Percentiles rank a stretch among this genome's conserved stretches.
Evolutionary conservation across 1,284 basidiomycete genomes (phyloP).

Genomic region (Vanrija sp.): DNA sequence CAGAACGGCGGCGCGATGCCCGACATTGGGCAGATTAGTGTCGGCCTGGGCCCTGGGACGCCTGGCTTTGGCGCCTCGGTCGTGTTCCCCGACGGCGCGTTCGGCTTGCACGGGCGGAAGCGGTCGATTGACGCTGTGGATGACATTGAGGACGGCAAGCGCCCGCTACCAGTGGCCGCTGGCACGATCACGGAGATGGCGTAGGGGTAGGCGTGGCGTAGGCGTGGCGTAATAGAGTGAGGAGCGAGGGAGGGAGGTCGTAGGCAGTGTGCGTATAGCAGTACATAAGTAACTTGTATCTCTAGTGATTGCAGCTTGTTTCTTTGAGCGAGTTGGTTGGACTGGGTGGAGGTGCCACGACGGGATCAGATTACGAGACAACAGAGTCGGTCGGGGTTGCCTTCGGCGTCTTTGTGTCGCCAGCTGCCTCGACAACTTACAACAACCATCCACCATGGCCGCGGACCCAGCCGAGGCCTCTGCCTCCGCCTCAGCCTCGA

Average conservation of each 20-base stretch:
- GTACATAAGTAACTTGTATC: background rate
- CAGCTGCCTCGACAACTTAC: too few species aligned
- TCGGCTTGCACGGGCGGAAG: constrained; percentile 26
- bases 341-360: background rate
- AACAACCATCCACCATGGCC: too few species aligned
- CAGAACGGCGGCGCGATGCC: constrained; percentile 21
- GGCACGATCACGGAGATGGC: constrained; percentile 12
- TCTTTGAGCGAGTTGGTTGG: too few species aligned
- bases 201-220: background rate
- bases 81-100: constrained; percentile 28
- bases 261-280: too few species aligned
- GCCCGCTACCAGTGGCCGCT: constrained; percentile 3
- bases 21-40: constrained; percentile 19
- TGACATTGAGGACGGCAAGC: constrained; percentile 19
- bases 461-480: too few species aligned
- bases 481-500: background rate
- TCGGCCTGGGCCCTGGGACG: constrained; percentile 1
- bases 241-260: background rate
- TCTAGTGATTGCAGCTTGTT: constrained; percentile 1
- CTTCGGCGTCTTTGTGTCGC: too few species aligned
- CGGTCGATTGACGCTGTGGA: constrained; percentile 34
- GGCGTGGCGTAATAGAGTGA: background rate
- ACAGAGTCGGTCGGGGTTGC: too few species aligned
- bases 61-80: constrained; percentile 33
- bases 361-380: background rate